These are phyloP conservation scores for Collybia mongolica DNA, from an alignment of 768 basidiomycete genomes.

Conservation along the genomic window DNA sequence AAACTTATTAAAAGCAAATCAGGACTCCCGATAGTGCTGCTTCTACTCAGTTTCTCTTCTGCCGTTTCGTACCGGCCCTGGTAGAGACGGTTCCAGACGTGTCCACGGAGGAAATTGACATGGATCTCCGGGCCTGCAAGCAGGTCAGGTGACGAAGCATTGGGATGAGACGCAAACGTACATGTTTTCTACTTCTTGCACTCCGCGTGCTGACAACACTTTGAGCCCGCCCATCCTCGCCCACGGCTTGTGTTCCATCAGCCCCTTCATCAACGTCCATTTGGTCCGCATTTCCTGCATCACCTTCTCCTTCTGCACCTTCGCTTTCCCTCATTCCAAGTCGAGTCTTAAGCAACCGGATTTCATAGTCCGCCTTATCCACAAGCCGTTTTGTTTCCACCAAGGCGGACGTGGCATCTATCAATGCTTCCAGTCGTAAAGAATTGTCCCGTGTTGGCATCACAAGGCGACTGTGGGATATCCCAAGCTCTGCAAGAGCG, in stretches of 20 bases:
- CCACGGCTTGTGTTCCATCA: conserved; percentile 34
- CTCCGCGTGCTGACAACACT: conserved; percentile 64
- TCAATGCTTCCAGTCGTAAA: conserved; percentile 66
- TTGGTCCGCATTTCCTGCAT: conserved; percentile 28
- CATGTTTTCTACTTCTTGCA: conserved; percentile 59
- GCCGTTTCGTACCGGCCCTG: conserved; percentile 54
- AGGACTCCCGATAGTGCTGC: too few relatives aligned
- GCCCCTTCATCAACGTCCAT: conserved; percentile 52
- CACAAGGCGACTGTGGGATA: conserved; percentile 73
- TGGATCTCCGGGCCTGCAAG: conserved; percentile 54
- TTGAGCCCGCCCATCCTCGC: conserved; percentile 57
- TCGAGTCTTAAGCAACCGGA: conserved; percentile 65
- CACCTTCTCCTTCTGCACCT: conserved; percentile 29
- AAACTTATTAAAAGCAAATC: background rate
- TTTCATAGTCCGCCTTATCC: conserved; percentile 86
- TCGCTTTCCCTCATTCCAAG: conserved; percentile 51
- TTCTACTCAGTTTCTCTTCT: conserved; percentile 43
- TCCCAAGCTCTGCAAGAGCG: conserved; percentile 72
- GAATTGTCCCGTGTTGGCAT: conserved; percentile 93
- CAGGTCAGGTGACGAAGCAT: background rate
- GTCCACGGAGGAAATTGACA: conserved; percentile 77
- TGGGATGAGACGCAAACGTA: conserved; percentile 25
- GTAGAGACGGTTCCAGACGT: conserved; percentile 53
- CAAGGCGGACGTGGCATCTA: conserved; percentile 69
- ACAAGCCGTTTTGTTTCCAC: conserved; percentile 88